phyloP scores from a whole-genome alignment of 768 basidiomycete species.

The Mycena haematopus region DNA sequence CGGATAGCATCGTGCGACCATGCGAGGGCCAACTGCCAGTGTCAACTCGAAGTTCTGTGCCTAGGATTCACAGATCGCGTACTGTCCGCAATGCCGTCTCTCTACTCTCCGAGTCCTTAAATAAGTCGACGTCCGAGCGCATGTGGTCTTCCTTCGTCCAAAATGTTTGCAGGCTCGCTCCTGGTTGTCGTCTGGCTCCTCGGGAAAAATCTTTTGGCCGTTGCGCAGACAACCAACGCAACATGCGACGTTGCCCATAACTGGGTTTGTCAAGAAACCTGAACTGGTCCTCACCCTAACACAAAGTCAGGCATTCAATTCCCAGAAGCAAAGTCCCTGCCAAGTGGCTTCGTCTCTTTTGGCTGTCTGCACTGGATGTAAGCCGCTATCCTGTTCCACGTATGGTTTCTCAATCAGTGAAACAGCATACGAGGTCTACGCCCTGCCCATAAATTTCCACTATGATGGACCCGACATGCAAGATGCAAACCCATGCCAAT shows the following conservation, averaged over 20 bases:
- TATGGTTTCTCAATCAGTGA: not conserved
- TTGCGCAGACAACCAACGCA: conserved; percentile 45
- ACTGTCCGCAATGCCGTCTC: conserved; percentile 8
- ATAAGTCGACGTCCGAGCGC: not conserved
- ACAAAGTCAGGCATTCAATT: conserved; percentile 48
- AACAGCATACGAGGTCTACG: conserved; percentile 38
- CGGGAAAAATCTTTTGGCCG: conserved; percentile 25
- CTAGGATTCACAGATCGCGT: conserved; percentile 12
- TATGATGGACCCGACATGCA: conserved; percentile 38
- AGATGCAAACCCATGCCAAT: conserved; percentile 43
- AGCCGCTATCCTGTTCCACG: not conserved
- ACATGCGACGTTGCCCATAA: conserved; percentile 48
- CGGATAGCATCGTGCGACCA: conserved; percentile 19
- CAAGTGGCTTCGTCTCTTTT: conserved; percentile 40
- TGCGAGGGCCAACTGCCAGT: conserved; percentile 30
- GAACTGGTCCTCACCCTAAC: not conserved
- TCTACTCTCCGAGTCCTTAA: conserved; percentile 3
- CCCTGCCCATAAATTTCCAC: conserved; percentile 33
- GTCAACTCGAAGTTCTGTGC: conserved; percentile 25
- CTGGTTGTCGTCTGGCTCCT: conserved; percentile 31
- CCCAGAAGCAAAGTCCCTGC: conserved; percentile 49
- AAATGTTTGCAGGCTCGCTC: conserved; percentile 17
- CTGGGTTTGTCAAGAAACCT: conserved; percentile 41
- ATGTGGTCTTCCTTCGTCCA: conserved; percentile 4
- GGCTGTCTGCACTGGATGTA: conserved; percentile 41